Base-by-base conservation (phyloP, 1,284 basidiomycete genomes). In the Leccinum fuscescens region DNA sequence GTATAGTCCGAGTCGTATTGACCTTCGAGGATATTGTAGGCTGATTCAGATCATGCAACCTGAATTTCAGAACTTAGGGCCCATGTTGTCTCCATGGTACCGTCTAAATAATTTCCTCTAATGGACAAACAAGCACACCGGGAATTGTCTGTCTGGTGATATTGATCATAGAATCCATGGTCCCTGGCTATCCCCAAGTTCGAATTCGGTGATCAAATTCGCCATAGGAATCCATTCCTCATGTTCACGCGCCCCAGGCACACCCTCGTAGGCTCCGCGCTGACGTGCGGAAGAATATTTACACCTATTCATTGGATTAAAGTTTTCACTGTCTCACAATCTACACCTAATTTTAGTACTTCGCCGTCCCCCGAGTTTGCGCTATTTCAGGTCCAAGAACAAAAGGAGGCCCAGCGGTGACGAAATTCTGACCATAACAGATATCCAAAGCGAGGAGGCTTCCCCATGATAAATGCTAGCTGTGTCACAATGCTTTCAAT, bases 391-490 rank as follows among this genome's bases (percentile, higher is more conserved):
- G 59, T 56, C 15, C n/a, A 33, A 54, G 46, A 51, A 15, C 12
- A 54, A 48, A 61, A 44, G 22, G 20, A 22, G 52, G 15, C 17
- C 12, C 33, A 29, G 31, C 44, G 22, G 14, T 12, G 37, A 20
- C 6, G 12, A 20, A 39, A 6, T 11, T 37, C 7, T 33, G 56
- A 68, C 66, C 29, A 62, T 64, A 22, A 22, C 20, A 46, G 9
- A 46, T 46, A 48, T 17, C 17, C 24, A 1, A 29, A 17, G 17
- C 42, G 42, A 3, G 9, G 14, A 35, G 27, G 51, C 56, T 55
- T 65, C 44, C 27, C 35, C 51, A 5, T 42, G 35, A 65, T 69
- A 67, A 63, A 69, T 27, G 11, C 44, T 14, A 7, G 44, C 11
- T 22, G 6, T 46, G 11, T 17, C 12, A n/a, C 17, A 17, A 29